Conservation (phyloP, 805 yeast genomes). For the Yarrowia sp. region DNA sequence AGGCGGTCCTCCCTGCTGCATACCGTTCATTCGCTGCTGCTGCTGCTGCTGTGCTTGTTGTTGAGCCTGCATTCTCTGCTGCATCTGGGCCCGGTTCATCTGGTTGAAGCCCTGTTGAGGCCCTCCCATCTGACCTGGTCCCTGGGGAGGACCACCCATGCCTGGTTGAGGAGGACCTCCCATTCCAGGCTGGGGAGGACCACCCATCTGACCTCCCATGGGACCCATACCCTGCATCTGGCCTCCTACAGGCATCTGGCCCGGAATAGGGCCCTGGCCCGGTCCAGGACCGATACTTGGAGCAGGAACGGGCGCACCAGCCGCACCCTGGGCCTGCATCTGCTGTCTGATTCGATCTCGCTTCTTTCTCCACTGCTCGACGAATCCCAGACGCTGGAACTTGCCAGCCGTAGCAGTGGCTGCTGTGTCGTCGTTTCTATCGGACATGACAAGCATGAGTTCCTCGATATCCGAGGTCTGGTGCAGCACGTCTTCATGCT, state of each 20-base stretch:
- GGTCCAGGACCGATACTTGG: constrained; percentile 30
- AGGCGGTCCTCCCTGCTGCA: constrained; percentile 40
- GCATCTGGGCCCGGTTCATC: constrained; percentile 37
- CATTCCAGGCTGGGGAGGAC: constrained; percentile 37
- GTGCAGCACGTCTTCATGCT: constrained; percentile 75
- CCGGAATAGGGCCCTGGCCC: constrained; percentile 44
- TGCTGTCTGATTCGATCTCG: constrained; percentile 59
- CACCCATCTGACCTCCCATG: constrained; percentile 15
- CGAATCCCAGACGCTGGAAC: constrained; percentile 84
- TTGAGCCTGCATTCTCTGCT: constrained; percentile 20
- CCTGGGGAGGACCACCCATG: constrained; percentile 13
- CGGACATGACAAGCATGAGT: constrained; percentile 72
- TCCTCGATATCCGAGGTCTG: constrained; percentile 88
- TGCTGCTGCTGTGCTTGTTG: constrained; percentile 42
- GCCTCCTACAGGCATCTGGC: constrained; percentile 38
- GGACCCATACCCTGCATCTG: constrained; percentile 37
- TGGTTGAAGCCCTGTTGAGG: constrained; percentile 41
- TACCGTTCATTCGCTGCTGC: constrained; percentile 46
- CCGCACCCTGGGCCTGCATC: constrained; percentile 41
- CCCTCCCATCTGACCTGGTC: constrained; percentile 4
- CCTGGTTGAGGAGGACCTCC: constrained; percentile 37
- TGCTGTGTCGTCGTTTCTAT: constrained; percentile 43
- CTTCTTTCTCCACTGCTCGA: constrained; percentile 82
- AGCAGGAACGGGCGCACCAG: constrained; percentile 9
- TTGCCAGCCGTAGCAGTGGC: constrained; percentile 59